Base-by-base conservation (phyloP, 2,329 filamentous ascomycete species). In the Colletotrichum costaricense region DNA sequence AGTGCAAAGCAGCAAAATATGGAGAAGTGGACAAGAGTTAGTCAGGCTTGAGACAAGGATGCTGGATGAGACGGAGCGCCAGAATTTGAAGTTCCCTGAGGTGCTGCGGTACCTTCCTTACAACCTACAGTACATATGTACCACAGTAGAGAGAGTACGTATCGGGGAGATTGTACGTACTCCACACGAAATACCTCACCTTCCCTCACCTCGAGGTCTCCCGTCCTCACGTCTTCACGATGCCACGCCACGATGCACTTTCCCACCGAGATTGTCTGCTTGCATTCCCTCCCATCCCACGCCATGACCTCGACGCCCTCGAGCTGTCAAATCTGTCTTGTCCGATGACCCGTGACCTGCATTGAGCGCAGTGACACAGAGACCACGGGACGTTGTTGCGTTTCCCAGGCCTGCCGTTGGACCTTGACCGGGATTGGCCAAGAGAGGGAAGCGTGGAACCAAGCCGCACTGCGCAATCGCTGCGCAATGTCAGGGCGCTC, bases 31-130 rank as follows among this genome's bases (percentile, higher is more conserved):
- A 7, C 19, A 33, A 49, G 5, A n/a, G 66, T 73, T 69, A 73
- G 66, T 69, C 70, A 73, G 59, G 42, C 35, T 58, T 55, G 66
- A 59, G 38, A 46, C 69, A 72, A 33, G 70, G 70, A 49, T 73
- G 24, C 42, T 73, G 66, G 66, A 54, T 63, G 69, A 62, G 64
- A 72, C 64, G 63, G 69, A 63, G 26, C 26, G 26, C 33, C 46
- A 30, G 26, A 64, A 19, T 54, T 35, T 26, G 6, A n/a, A 35
- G 33, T 35, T 35, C 8, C 28, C 7, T 30, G 28, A 7, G 14
- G 26, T 30, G 24, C 49, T 35, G 62, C 26, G 19, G 52, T n/a
- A 52, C 56, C 16, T 35, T 35, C 33, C 33, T 35, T 16, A 30
- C 60, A n/a, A n/a, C 24, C 24, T 24, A 24, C 24, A 24, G 54